Evolutionary conservation across 1,139 yeast genomes (phyloP), one percentile per base, ranked within the genome.

Genomic region (Blastobotrys petasosporus): DNA sequence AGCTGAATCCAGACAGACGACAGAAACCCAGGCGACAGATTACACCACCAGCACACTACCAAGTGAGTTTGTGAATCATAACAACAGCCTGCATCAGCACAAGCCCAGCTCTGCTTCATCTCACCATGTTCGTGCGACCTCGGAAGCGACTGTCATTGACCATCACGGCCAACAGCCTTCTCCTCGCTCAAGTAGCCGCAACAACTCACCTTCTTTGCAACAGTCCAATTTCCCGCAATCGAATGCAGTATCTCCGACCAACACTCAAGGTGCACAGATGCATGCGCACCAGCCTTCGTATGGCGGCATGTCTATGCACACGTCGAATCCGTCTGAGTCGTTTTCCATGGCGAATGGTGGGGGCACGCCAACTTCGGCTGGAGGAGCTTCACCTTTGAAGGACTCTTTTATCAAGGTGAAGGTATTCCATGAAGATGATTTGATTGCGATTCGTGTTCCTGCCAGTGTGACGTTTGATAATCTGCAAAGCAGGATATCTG

Each of bases 381-480:
- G 45, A 17, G 31, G 31, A n/a, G 25, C 25, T 4, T 20, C 25
- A 7, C 37, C 37, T 12, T 13, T 8, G 28, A 44, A 44, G 32
- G 46, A 44, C 17, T 33, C 23, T 9, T 50, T 60, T 68, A 65
- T 79, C 69, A 54, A 92, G 81, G 69, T 83, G 79, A 92, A 92
- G 65, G 88, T 92, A 55, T 90, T 85, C 64, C 85, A 80, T 60
- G 82, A 82, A 50, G 96, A 88, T 57, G 97, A 90, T 63, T 83
- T 90, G 25, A 87, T 92, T 70, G 97, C 95, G 7, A 73, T 92
- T 47, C 72, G 86, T 48, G 77, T 92, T 41, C 85, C 90, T 10
- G 66, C 76, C 4, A 75, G 74, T 53, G 77, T 82, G 42, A 69
- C 80, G 3, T 71, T 84, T 47, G 69, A 65, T 32, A 88, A 82